Evolutionary conservation across 2,329 filamentous ascomycete genomes (phyloP).

Genomic region (Aspergillus pseudoviridinutans): DNA sequence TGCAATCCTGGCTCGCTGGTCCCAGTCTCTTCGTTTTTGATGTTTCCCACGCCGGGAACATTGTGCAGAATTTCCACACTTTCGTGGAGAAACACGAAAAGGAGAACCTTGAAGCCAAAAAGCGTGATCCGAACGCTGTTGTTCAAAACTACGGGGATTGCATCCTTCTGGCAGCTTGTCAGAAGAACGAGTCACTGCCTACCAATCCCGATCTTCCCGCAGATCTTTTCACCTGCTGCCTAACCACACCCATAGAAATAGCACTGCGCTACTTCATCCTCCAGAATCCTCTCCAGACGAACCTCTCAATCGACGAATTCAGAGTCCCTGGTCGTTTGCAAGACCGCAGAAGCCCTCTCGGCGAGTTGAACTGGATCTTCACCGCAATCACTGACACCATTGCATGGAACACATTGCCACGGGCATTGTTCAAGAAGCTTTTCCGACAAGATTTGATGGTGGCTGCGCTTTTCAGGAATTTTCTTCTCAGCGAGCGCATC

Average conservation of each 20-base stretch:
- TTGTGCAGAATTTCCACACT: constrained; percentile 88
- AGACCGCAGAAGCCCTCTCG: constrained; percentile 86
- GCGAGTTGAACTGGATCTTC: constrained; percentile 98
- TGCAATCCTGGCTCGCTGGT: constrained; percentile 92
- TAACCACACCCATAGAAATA: constrained; percentile 97
- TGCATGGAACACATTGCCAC: constrained; percentile 91
- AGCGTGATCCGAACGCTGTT: constrained; percentile 67
- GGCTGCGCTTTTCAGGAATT: constrained; percentile 94
- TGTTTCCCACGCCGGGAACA: constrained; percentile 93
- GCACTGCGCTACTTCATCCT: constrained; percentile 94
- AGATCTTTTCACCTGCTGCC: constrained; percentile 90
- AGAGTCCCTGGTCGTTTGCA: constrained; percentile 88
- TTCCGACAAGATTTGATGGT: constrained; percentile 98
- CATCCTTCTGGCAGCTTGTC: constrained; percentile 90
- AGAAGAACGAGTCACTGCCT: constrained; percentile 84
- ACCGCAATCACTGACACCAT: constrained; percentile 98
- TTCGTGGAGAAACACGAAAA: constrained; percentile 93
- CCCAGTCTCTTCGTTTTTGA: constrained; percentile 98
- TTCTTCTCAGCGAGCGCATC: constrained; percentile 86
- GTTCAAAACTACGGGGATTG: constrained; percentile 70
- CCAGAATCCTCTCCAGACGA: constrained; percentile 71
- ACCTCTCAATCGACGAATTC: constrained; percentile 73
- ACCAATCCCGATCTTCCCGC: constrained; percentile 91
- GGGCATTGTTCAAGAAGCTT: constrained; percentile 89
- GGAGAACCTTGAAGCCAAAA: constrained; percentile 73